A percentile compares a stretch with the other conserved stretches of the same genome.
phyloP scores from a whole-genome alignment of 352 stramenopile genomes.

The Thalassiosira sp. region DNA sequence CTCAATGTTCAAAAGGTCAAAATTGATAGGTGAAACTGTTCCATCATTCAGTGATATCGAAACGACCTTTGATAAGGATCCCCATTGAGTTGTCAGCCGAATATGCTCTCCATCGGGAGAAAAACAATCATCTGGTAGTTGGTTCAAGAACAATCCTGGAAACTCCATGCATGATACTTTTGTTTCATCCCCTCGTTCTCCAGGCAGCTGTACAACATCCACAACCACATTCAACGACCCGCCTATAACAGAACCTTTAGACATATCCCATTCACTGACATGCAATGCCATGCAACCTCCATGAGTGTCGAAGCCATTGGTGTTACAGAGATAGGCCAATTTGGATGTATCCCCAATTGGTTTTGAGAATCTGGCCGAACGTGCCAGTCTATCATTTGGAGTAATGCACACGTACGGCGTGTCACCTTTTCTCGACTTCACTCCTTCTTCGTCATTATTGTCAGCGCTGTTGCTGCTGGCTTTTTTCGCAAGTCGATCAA shows the following conservation, averaged over 20 bases:
- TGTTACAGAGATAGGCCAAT: conserved; percentile 61
- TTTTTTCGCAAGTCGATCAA: conserved; percentile 44
- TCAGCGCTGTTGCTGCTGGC: too few relatives aligned
- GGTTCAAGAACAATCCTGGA: conserved; percentile 66
- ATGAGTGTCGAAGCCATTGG: conserved; percentile 69
- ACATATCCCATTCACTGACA: conserved; percentile 45
- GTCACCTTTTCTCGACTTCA: conserved; percentile 14
- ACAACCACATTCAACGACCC: conserved; percentile 27
- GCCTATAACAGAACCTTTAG: conserved; percentile 24
- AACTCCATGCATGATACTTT: conserved; percentile 58
- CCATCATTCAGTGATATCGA: conserved; percentile 47
- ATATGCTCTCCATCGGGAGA: conserved; percentile 54
- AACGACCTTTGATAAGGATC: conserved; percentile 53
- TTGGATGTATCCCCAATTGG: conserved; percentile 19
- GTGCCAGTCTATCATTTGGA: conserved; percentile 52
- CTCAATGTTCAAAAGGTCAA: conserved; percentile 34
- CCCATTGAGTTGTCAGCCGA: conserved; percentile 64
- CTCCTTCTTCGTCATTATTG: conserved; percentile 21
- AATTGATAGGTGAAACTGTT: conserved; percentile 44
- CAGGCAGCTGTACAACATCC: conserved; percentile 32
- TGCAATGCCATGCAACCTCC: conserved; percentile 60
- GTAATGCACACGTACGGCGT: conserved; percentile 53
- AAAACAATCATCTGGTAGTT: conserved; percentile 60
- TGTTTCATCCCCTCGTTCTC: conserved; percentile 20
- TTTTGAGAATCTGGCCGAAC: conserved; percentile 64